Base-by-base conservation (phyloP, 768 basidiomycete species). In the Collybia sp. region DNA sequence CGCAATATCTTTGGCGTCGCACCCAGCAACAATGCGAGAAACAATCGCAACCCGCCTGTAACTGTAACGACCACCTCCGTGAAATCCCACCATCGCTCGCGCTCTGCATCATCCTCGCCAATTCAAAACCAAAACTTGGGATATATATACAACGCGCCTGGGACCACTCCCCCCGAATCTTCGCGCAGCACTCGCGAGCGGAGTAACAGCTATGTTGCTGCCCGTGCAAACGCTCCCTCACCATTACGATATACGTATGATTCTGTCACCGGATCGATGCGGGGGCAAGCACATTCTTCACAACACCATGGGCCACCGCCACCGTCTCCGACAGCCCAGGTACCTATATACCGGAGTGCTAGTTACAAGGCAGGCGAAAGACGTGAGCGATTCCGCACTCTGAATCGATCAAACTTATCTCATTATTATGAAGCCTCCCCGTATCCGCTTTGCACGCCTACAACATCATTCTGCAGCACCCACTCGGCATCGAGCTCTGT, bases 401-500 rank as follows among this genome's bases (percentile, higher is more conserved):
- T 20, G 42, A 42, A 34, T 41, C 13, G 31, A 31, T 18, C 37
- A 44, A 40, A 33, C 16, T 50, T 50, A 50, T 34, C 51, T 52
- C 37, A 47, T 47, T 17, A 16, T 33, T 48, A 30, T 6, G 41
- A 51, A 53, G 57, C 58, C 15, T 37, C 54, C 12, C 53, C 54
- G 6, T 56, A 60, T 40, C 61, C 60, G 11, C 42, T 57, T 12
- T 64, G 55, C 30, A 54, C 53, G 32, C 56, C 56, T 13, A 53
- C 52, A 5, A 47, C 45, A 33, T 64, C 65, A 6, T 57, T 62
- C 50, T 55, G 54, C 10, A 79, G 77, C 39, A 75, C 75, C 36
- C 71, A 73, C 16, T 75, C 77, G n/a, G 71, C 70, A 44, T 79
- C 77, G 4, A 74, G 65, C 49, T 74, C 80, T 1, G 53, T 77